Percentiles rank a stretch among this genome's conserved stretches.
These are phyloP conservation scores for Ephemerocybe angulata DNA, from an alignment of 768 basidiomycete species.

Conservation along the genomic window DNA sequence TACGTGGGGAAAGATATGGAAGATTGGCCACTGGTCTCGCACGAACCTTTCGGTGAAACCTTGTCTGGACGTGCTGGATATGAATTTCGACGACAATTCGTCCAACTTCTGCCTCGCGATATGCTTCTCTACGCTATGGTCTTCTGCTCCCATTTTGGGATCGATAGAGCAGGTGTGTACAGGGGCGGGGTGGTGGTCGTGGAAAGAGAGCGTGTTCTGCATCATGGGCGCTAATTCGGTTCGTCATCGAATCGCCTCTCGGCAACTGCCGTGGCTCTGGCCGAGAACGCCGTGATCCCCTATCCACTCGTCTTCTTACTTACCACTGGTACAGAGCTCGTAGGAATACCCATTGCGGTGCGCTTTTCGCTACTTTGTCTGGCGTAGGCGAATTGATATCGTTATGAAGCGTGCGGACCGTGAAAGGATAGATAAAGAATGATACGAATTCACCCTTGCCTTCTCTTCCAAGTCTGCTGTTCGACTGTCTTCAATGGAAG, in stretches of 20 bases:
- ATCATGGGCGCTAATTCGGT: not conserved
- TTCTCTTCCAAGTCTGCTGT: too few species aligned
- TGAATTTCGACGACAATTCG: not conserved
- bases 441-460: too few species aligned
- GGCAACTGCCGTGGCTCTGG: too few species aligned
- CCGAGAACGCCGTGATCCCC: too few species aligned
- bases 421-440: too few species aligned
- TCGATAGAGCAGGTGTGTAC: not conserved
- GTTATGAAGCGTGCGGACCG: not conserved
- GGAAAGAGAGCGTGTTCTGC: not conserved
- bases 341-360: not conserved
- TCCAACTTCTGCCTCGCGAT: not conserved
- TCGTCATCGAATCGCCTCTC: too few species aligned
- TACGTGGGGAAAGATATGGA: too few species aligned
- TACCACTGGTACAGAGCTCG: not conserved
- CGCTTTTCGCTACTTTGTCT: not conserved
- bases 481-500: too few species aligned
- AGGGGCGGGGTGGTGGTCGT: not conserved
- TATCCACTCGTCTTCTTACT: not conserved
- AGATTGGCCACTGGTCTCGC: not conserved
- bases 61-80: constrained; percentile 1
- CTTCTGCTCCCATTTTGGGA: not conserved
- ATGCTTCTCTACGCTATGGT: not conserved
- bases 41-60: not conserved
- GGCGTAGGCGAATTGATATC: not conserved